Evolutionary conservation across 208 protist species (phyloP), one percentile per base, ranked within the genome.

Genomic region (Trypanosoma rangeli): DNA sequence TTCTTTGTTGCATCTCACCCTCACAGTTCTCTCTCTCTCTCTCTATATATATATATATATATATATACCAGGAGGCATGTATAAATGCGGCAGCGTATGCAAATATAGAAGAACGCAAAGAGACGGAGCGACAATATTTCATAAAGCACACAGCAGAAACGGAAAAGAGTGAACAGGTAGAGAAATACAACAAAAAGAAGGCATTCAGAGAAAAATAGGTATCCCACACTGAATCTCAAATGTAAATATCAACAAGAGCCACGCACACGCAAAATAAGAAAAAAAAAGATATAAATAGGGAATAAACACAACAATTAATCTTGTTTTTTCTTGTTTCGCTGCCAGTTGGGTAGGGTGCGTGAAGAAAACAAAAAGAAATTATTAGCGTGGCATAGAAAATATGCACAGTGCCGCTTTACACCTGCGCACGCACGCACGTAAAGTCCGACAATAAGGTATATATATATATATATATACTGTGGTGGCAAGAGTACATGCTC

Each of bases 1-100:
- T 64, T 22, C 57, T 70, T 18, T 69, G 29, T n/a, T 58, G 52
- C 28, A 67, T 75, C 20, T 58, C 35, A 22, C 46, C 5, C 15
- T 53, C n/a, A 37, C 2, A 37, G 28, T 37, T 58, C 54, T 26
- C 13, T 58, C 29, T 35, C 28, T 5, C 54, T 35, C 63, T 57
- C 18, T 29, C 20, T 28, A 4, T 53, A 4, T 50, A 3, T 22
- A 20, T 50, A 20, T 22, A 16, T 16, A 16, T 16, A 50, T 50
- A 33, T 59, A 48, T 22, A n/a, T 55, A 28, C 61, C 16, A 63
- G 70, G 31, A 46, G 16, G 35, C 2, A 39, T 39, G 16, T 29
- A 18, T 44, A 24, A 20, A 35, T 10, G 9, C 28, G 20, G 18
- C 15, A 8, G 37, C n/a, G 55, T 7, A 53, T 53, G 22, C 49